phyloP scores from a whole-genome alignment of 306 rosid species.

The Luffa aegyptiaca region DNA sequence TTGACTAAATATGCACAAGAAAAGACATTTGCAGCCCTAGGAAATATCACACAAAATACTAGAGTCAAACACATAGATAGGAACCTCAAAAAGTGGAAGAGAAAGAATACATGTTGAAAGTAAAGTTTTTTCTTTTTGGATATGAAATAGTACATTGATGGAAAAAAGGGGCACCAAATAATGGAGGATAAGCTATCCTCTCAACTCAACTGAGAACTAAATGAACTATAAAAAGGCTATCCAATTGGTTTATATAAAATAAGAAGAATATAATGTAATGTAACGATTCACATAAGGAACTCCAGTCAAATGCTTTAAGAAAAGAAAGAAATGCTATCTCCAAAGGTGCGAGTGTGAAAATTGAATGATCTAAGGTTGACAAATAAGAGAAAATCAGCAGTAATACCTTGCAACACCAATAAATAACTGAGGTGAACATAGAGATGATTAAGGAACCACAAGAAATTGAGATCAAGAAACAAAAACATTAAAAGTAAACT shows the following conservation, averaged over 20 bases:
- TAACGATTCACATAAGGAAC: background rate
- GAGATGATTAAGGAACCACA: conserved; percentile 36
- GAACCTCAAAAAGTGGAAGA: background rate
- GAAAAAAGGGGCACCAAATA: background rate
- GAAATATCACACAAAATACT: background rate
- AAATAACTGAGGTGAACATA: conserved; percentile 51
- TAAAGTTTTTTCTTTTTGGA: background rate
- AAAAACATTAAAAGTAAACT: conserved; percentile 11
- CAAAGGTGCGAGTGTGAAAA: background rate
- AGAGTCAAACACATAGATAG: background rate
- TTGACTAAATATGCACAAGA: conserved; percentile 91
- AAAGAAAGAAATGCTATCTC: background rate
- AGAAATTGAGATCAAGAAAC: conserved; percentile 9
- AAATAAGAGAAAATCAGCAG: conserved; percentile 6
- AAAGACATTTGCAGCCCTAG: conserved; percentile 91
- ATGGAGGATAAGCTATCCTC: background rate
- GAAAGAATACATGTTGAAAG: background rate
- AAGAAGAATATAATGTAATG: background rate
- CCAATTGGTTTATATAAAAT: background rate
- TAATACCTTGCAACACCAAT: conserved; percentile 84
- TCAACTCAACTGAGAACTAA: conserved; percentile 1
- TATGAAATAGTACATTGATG: background rate
- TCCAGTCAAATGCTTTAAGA: background rate
- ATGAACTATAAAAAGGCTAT: background rate
- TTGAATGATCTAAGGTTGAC: background rate